Conservation (phyloP, 306 rosid genomes). For the Myrica gale region DNA sequence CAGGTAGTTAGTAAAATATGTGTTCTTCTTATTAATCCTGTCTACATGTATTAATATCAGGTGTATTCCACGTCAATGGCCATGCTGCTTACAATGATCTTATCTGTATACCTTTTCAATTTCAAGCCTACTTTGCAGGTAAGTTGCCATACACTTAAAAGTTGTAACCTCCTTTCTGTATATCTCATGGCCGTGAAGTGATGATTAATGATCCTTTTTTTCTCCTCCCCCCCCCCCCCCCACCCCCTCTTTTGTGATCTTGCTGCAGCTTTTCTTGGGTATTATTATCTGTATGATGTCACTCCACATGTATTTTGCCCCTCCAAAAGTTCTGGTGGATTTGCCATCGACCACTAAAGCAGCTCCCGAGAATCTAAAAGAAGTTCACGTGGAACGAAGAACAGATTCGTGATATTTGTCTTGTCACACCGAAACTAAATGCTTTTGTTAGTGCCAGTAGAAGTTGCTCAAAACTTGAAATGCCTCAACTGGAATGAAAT, state of each 20-base stretch:
- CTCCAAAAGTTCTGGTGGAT: constrained; percentile 66
- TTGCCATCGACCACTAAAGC: constrained; percentile 56
- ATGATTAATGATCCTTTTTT: background rate
- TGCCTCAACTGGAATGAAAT: constrained; percentile 8
- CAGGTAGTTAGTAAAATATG: background rate
- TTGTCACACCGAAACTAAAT: background rate
- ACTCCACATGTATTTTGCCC: constrained; percentile 94
- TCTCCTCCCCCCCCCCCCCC: background rate
- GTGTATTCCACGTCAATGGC: constrained; percentile 98
- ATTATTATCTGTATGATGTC: constrained; percentile 88
- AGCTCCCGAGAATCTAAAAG: constrained; percentile 61
- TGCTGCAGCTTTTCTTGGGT: constrained; percentile 83
- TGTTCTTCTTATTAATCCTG: constrained; percentile 13
- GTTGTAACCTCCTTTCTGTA: background rate
- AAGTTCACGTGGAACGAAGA: constrained; percentile 60
- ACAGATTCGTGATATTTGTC: constrained; percentile 46
- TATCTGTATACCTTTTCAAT: constrained; percentile 73
- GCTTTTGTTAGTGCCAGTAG: background rate
- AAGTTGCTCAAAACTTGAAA: constrained; percentile 21
- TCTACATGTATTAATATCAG: constrained; percentile 29
- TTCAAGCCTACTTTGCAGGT: constrained; percentile 92
- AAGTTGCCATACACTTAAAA: background rate
- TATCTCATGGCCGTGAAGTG: background rate
- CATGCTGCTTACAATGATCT: constrained; percentile 79
- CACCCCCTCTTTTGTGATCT: background rate